Evolutionary conservation across 1,139 yeast species (phyloP), one percentile per base, ranked within the genome.

Genomic region (Geotrichum fermentans): DNA sequence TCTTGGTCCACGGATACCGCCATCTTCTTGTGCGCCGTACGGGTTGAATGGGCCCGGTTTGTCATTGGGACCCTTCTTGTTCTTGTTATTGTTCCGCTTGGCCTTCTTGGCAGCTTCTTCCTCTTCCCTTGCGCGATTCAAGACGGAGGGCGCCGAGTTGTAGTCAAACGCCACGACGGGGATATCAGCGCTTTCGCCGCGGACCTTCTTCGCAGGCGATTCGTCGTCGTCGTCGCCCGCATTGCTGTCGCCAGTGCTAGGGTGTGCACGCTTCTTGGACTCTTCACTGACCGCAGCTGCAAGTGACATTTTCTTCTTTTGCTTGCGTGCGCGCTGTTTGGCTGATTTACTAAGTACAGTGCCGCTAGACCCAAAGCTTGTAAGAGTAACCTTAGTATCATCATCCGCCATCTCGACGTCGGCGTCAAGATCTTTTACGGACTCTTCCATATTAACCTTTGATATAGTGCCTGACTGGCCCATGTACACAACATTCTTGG

Each of bases 91-190:
- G 17, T 18, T 30, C 11, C 20, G 14, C 13, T 44, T 48, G 41
- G 21, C 26, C 35, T 43, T 43, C 11, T 26, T 10, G 10, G 41
- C 41, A n/a, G 24, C 37, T 21, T 30, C 47, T 26, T n/a, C 33
- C 10, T 22, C 48, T 18, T 41, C 45, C 22, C 11, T 21, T 2
- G 33, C 42, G 26, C 32, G 36, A 20, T 45, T 33, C 13, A 51
- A 45, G 22, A 51, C 54, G 4, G 48, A 37, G 3, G 49, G 45
- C 3, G 54, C 54, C 4, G 34, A 20, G 18, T 34, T 36, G 20
- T 47, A 51, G 37, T 51, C 50, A 14, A 48, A 51, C 7, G 52
- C 47, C 7, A 43, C 48, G 10, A 35, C 29, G n/a, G 28, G 13
- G 18, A 18, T 24, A 13, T 26, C 37, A 10, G 16, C 28, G 22